Conservation (phyloP, 805 yeast species). For the Lachancea meyersii region DNA sequence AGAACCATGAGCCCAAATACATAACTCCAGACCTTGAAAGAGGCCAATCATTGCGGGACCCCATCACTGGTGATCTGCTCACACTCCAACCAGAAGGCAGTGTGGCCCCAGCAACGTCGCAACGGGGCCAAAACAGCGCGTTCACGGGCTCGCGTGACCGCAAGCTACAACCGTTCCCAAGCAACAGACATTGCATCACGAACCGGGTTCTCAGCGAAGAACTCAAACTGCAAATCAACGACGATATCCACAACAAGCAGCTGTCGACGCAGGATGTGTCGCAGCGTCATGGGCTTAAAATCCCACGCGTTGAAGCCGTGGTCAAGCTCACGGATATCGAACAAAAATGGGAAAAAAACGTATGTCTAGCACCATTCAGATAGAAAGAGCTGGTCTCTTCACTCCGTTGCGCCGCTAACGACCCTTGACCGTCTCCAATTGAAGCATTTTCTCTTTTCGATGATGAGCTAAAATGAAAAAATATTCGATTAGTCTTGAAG, state of each 20-base stretch:
- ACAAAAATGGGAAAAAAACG: constrained; percentile 50
- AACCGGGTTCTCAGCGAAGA: constrained; percentile 53
- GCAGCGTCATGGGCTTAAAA: constrained; percentile 67
- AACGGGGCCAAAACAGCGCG: neutral
- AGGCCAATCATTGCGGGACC: constrained; percentile 35
- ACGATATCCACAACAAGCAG: constrained; percentile 48
- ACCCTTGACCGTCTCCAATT: too few relatives aligned
- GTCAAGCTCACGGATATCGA: constrained; percentile 63
- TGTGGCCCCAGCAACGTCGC: constrained; percentile 4
- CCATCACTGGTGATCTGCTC: constrained; percentile 30
- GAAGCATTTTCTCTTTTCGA: constrained; percentile 8
- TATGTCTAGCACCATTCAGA: constrained; percentile 40
- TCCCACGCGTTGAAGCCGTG: constrained; percentile 87
- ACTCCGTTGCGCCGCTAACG: too few relatives aligned
- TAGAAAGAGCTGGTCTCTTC: neutral
- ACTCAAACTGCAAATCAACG: constrained; percentile 54
- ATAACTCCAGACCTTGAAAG: constrained; percentile 49
- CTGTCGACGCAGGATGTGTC: constrained; percentile 68
- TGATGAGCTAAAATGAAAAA: constrained; percentile 43
- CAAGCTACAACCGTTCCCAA: constrained; percentile 73
- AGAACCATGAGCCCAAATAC: constrained; percentile 66
- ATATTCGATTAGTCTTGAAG: constrained; percentile 75
- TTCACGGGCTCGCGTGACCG: constrained; percentile 9
- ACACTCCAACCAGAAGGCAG: constrained; percentile 21
- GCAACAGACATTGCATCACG: constrained; percentile 62